Evolutionary conservation across 441 rosid genomes (phyloP).

Genomic region (California macrophylla): DNA sequence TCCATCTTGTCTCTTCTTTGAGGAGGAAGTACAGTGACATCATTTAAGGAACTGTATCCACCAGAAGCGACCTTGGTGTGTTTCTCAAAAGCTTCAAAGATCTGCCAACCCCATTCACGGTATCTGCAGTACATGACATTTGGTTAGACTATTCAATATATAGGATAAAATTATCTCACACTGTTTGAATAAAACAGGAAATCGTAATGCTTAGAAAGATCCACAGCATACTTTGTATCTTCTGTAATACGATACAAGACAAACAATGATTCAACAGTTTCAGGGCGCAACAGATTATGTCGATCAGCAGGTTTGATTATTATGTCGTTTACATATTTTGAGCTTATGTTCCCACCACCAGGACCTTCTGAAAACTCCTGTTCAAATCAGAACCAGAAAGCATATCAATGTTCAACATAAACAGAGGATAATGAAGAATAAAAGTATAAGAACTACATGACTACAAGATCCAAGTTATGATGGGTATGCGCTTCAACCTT

Average conservation of each 20-base stretch:
- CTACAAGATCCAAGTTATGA: neutral
- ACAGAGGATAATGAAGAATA: slow-evolving; percentile 9
- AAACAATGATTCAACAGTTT: slow-evolving; percentile 89
- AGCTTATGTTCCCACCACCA: slow-evolving; percentile 85
- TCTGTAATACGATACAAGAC: slow-evolving; percentile 71
- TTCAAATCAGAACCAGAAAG: slow-evolving; percentile 22
- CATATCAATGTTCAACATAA: slow-evolving; percentile 12
- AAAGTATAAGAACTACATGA: neutral
- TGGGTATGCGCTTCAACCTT: slow-evolving; percentile 6
- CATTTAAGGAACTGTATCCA: slow-evolving; percentile 77
- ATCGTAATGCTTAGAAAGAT: slow-evolving; percentile 7
- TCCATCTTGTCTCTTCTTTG: slow-evolving; percentile 84
- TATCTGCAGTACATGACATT: slow-evolving; percentile 41
- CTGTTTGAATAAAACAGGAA: slow-evolving; percentile 11
- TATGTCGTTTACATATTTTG: slow-evolving; percentile 63
- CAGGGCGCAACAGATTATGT: slow-evolving; percentile 91
- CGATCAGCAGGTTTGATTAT: slow-evolving; percentile 76
- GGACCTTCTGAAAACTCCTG: slow-evolving; percentile 73
- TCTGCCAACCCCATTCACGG: slow-evolving; percentile 96
- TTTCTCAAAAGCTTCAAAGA: slow-evolving; percentile 86
- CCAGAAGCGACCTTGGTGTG: slow-evolving; percentile 72
- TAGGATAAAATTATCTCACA: neutral
- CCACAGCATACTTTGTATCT: slow-evolving; percentile 56
- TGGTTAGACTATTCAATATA: slow-evolving; percentile 16
- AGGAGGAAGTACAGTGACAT: slow-evolving; percentile 75